Base-by-base conservation (phyloP, 1,139 yeast genomes). In the Suhomyces ambrosiae region DNA sequence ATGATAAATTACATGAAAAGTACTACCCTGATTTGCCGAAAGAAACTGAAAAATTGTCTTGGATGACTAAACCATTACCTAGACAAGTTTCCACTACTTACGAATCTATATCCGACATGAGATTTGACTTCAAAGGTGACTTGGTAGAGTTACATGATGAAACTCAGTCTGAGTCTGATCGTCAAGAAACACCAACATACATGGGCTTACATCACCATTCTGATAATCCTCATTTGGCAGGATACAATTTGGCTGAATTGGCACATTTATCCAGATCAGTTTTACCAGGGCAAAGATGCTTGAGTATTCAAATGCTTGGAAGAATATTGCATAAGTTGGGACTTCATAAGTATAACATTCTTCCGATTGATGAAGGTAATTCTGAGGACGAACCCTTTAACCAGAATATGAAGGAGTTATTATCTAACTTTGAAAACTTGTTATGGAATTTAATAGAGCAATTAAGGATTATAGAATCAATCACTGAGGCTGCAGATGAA, bases 141-240 rank as follows among this genome's bases (percentile, higher is more conserved):
- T 60, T 92, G 37, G 68, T 92, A 3, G 79, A 67, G 34, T 54
- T 70, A 16, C 48, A 52, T n/a, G 43, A 46, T 4, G 84, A 26
- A 75, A 81, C 27, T 54, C 69, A 21, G 47, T 64, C 34, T 61
- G 65, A 21, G 47, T 64, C 34, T 61, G 65, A 45, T 57, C 48
- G 54, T 3, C 28, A 41, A 17, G 69, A 80, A 6, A 73, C 79
- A 3, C 72, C 77, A 2, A 71, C 85, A 0, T 69, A 75, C 30
- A 60, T 79, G 35, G 99, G 97, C 0, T 72, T 92, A 16, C 97
- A 89, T 53, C 97, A 92, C 57, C 99, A 92, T 59, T 77, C 96
- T 0, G 88, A 85, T 16, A 80, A 83, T 38, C 97, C 97, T 0
- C 81, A 83, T 30, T 71, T 90, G 39, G 96, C 98, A 0, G 99